A percentile compares a stretch with the other conserved stretches of the same genome.
Evolutionary conservation across 2,329 filamentous ascomycete species (phyloP).

Genomic region (Ophiosphaerella herpotricha): DNA sequence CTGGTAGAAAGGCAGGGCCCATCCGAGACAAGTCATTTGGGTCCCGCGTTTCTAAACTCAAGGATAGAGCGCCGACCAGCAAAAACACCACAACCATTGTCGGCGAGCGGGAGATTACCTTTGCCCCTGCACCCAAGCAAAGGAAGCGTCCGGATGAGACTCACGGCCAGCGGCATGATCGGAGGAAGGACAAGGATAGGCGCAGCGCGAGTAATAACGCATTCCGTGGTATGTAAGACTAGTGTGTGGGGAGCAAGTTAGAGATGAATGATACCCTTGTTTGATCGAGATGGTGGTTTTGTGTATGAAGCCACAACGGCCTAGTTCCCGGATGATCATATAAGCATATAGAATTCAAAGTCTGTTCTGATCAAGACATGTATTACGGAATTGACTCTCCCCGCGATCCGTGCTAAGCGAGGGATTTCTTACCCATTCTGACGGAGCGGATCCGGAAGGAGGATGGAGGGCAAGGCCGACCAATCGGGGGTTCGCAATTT

Average conservation of each 20-base stretch:
- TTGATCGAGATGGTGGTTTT: neutral
- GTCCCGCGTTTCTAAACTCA: slow-evolving; percentile 54
- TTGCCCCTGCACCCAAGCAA: slow-evolving; percentile 64
- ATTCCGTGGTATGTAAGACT: slow-evolving; percentile 65
- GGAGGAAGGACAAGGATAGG: slow-evolving; percentile 58
- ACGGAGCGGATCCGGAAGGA: slow-evolving; percentile 4
- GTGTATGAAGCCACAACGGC: too few relatives aligned
- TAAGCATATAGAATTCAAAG: too few relatives aligned
- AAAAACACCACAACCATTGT: slow-evolving; percentile 44
- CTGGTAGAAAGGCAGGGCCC: slow-evolving; percentile 43
- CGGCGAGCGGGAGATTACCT: slow-evolving; percentile 70
- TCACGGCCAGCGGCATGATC: slow-evolving; percentile 33
- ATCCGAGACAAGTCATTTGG: slow-evolving; percentile 62
- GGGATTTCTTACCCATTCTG: slow-evolving; percentile 22
- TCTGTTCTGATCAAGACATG: too few relatives aligned
- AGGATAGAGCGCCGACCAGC: slow-evolving; percentile 24
- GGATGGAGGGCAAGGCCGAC: slow-evolving; percentile 2
- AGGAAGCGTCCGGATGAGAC: slow-evolving; percentile 40
- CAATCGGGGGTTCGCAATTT: slow-evolving; percentile 23
- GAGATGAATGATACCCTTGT: slow-evolving; percentile 12
- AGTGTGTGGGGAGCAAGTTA: neutral
- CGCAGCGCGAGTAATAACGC: slow-evolving; percentile 78
- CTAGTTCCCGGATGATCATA: too few relatives aligned
- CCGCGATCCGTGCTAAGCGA: neutral
- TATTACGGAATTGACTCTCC: neutral